phyloP scores from a whole-genome alignment of 306 rosid species.

The Alnus glutinosa region DNA sequence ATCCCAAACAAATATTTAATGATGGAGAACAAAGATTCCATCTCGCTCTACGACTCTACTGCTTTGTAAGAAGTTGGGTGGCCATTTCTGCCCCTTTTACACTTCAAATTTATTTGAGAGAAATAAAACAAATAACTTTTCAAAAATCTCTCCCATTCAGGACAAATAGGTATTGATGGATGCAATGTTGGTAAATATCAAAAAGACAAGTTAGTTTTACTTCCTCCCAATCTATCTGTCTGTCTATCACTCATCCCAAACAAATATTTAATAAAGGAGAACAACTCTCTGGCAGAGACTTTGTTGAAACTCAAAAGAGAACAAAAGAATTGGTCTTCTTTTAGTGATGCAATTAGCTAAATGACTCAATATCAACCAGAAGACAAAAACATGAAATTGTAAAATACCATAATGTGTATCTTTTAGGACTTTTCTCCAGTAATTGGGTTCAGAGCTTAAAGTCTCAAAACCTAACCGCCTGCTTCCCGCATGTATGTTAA shows the following conservation, averaged over 20 bases:
- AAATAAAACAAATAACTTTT: not conserved
- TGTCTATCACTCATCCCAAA: not conserved
- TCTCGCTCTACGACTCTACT: not conserved
- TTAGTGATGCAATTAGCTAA: not conserved
- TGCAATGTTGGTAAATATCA: not conserved
- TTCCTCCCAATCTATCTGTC: not conserved
- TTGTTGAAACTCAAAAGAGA: not conserved
- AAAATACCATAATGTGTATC: not conserved
- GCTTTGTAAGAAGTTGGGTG: not conserved
- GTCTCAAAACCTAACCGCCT: not conserved
- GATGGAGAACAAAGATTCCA: too few relatives aligned
- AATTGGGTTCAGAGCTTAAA: not conserved
- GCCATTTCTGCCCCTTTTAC: not conserved
- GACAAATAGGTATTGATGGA: not conserved
- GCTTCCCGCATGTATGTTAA: not conserved
- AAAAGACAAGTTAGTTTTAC: not conserved
- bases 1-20: not conserved
- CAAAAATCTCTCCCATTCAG: not conserved
- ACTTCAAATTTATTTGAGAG: not conserved
- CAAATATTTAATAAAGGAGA: not conserved
- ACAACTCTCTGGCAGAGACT: not conserved
- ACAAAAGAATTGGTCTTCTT: not conserved
- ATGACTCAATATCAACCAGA: not conserved
- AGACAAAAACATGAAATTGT: not conserved
- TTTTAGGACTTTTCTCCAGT: not conserved